A percentile compares a stretch with the other conserved stretches of the same genome.
These are phyloP conservation scores for Aquilaria agallochum DNA, from an alignment of 441 rosid genomes.

Conservation along the genomic window DNA sequence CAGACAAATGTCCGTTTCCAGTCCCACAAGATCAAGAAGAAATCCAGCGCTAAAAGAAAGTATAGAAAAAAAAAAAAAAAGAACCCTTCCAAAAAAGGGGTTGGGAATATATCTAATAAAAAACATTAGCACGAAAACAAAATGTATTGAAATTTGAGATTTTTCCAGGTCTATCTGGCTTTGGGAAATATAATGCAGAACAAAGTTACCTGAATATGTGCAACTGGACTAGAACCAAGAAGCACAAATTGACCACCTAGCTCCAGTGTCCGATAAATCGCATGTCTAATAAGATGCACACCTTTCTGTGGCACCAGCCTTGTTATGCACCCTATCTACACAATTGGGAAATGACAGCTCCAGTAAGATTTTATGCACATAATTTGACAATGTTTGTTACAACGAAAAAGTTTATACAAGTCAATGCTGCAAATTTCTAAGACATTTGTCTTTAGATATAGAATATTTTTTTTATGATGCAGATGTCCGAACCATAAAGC, in stretches of 20 bases:
- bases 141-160: neutral
- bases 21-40: too few relatives aligned
- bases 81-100: neutral
- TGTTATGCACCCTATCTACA: slow-evolving; percentile 93
- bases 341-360: neutral
- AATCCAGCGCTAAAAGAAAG: too few relatives aligned
- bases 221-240: slow-evolving; percentile 96
- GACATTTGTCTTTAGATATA: too few relatives aligned
- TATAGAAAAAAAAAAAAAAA: neutral
- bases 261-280: slow-evolving; percentile 86
- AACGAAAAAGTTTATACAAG: too few relatives aligned
- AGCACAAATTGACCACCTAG: slow-evolving; percentile 93
- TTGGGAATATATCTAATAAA: too few relatives aligned
- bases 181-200: neutral
- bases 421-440: too few relatives aligned
- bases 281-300: slow-evolving; percentile 93
- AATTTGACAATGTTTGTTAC: too few relatives aligned
- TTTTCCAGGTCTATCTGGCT: slow-evolving; percentile 1
- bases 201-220: slow-evolving; percentile 77
- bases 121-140: too few relatives aligned
- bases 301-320: slow-evolving; percentile 98
- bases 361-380: neutral
- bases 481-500: too few relatives aligned
- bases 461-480: too few relatives aligned
- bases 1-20: too few relatives aligned